These are phyloP conservation scores for Aristolochia fimbriata DNA, from an alignment of 164 flowering plant species.

Conservation along the genomic window DNA sequence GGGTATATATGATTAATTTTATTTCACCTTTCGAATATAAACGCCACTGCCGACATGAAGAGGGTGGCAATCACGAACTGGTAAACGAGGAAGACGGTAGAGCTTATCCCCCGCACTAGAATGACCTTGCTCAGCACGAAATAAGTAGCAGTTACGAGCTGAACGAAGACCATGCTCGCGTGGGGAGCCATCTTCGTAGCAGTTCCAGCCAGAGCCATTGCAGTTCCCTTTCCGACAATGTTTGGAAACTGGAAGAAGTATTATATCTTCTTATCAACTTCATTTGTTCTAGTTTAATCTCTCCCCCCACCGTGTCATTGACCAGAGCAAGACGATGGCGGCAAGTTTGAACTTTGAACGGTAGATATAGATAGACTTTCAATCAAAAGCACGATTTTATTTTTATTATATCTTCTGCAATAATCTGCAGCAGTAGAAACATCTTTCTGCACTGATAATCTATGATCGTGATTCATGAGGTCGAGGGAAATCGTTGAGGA, in stretches of 20 bases:
- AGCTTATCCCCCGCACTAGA: constrained; percentile 6
- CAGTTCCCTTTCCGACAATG: background rate
- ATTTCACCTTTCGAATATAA: constrained; percentile 7
- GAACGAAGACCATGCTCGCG: constrained; percentile 2
- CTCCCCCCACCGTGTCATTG: background rate
- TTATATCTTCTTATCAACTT: background rate
- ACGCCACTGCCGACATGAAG: constrained; percentile 6
- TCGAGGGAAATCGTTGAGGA: too few species aligned
- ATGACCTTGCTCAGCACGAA: constrained; percentile 7
- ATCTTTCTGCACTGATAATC: too few species aligned
- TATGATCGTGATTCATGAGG: too few species aligned
- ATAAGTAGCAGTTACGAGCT: constrained; percentile 5
- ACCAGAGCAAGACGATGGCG: too few species aligned
- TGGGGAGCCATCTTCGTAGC: background rate
- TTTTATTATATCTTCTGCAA: background rate
- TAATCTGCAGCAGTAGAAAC: too few species aligned
- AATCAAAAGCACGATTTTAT: background rate
- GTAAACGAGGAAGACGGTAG: constrained; percentile 6
- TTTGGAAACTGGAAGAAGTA: too few species aligned
- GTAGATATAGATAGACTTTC: background rate
- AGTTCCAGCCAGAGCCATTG: background rate
- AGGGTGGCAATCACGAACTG: constrained; percentile 6
- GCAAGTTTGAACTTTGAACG: too few species aligned
- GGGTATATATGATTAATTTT: background rate
- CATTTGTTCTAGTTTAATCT: background rate